Conservation (phyloP, 2,329 filamentous ascomycete genomes). For the Geosmithia putterillii region DNA sequence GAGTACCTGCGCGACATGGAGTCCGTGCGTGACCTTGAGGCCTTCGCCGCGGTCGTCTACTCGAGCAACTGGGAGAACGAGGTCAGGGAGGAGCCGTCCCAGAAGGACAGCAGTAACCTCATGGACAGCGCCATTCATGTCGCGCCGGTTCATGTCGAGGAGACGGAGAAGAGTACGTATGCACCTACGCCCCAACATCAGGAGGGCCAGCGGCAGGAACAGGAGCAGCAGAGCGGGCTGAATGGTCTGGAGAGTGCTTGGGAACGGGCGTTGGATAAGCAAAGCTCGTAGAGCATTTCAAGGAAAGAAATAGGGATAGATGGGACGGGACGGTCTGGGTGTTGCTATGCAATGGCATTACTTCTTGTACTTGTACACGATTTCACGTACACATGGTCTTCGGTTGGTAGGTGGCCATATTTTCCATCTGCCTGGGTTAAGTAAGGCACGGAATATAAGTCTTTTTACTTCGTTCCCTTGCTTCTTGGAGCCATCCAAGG, state of each 20-base stretch:
- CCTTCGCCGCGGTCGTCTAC: slow-evolving; percentile 79
- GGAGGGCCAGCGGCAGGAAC: slow-evolving; percentile 1
- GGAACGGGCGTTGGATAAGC: slow-evolving; percentile 42
- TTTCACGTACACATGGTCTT: neutral
- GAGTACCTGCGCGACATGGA: slow-evolving; percentile 68
- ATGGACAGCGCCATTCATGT: slow-evolving; percentile 24
- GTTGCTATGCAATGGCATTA: neutral
- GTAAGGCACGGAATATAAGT: neutral
- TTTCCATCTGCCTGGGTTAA: neutral
- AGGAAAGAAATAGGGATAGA: neutral
- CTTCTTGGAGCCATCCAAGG: too few species aligned
- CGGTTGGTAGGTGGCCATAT: neutral
- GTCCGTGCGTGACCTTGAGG: slow-evolving; percentile 61
- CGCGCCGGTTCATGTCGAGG: slow-evolving; percentile 5
- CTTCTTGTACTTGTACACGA: neutral
- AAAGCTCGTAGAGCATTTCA: neutral
- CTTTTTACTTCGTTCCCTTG: too few species aligned
- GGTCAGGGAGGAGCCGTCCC: slow-evolving; percentile 34
- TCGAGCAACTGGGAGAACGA: slow-evolving; percentile 70
- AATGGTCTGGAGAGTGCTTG: slow-evolving; percentile 55
- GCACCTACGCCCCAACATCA: neutral
- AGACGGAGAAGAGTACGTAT: slow-evolving; percentile 7
- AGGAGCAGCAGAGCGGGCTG: slow-evolving; percentile 34
- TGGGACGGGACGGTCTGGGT: neutral
- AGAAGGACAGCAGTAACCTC: too few species aligned